phyloP scores from a whole-genome alignment of 176 grass and related monocot species.

The Oryza australiensis region DNA sequence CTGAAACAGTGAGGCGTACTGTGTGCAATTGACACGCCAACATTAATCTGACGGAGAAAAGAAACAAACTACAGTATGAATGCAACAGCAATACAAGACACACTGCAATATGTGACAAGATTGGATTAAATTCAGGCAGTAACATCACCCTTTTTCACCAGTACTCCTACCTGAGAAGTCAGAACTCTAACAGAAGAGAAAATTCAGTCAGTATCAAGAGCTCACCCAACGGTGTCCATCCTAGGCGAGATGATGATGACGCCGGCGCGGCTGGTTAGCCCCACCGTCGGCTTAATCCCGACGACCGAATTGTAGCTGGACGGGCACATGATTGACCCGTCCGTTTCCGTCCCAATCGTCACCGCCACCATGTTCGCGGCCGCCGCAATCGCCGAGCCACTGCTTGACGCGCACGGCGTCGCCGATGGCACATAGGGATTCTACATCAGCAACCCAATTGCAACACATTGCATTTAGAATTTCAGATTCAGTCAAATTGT shows the following conservation, averaged over 20 bases:
- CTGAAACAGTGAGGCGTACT: neutral
- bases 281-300: constrained; percentile 79
- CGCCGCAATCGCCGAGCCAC: constrained; percentile 70
- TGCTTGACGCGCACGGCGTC: constrained; percentile 69
- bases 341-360: constrained; percentile 79
- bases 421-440: constrained; percentile 65
- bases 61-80: neutral
- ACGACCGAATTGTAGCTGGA: constrained; percentile 74
- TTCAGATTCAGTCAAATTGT: neutral
- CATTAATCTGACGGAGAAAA: neutral
- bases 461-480: neutral
- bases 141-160: neutral
- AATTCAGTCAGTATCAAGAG: neutral
- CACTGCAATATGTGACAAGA: neutral
- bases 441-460: constrained; percentile 30
- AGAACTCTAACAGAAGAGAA: neutral
- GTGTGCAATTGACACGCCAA: neutral
- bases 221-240: constrained; percentile 83
- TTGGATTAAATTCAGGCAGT: neutral
- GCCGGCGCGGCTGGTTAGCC: constrained; percentile 72
- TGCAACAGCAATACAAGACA: neutral
- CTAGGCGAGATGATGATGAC: constrained; percentile 74
- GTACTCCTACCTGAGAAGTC: neutral
- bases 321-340: constrained; percentile 83
- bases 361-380: constrained; percentile 67